phyloP scores from a whole-genome alignment of 495 filamentous ascomycete genomes.

The Neurospora sp. region DNA sequence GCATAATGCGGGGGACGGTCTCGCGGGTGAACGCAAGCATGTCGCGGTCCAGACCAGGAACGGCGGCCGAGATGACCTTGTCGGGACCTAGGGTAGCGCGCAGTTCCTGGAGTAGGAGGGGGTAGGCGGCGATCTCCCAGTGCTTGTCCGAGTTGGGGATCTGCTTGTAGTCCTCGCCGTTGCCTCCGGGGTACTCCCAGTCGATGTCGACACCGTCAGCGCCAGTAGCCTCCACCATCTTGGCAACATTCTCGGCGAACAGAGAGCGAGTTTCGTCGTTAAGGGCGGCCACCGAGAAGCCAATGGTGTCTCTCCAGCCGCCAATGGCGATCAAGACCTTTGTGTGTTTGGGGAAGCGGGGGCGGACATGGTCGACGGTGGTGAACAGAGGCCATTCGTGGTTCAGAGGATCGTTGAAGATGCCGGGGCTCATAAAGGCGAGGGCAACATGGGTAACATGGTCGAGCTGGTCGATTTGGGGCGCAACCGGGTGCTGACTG shows the following conservation, averaged over 20 bases:
- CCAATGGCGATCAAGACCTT: conserved; percentile 63
- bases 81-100: conserved; percentile 47
- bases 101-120: conserved; percentile 49
- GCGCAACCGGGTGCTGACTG: conserved; percentile 45
- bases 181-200: conserved; percentile 76
- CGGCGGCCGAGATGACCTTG: conserved; percentile 59
- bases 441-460: conserved; percentile 55
- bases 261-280: conserved; percentile 39
- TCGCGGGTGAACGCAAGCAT: conserved; percentile 64
- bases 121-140: conserved; percentile 56
- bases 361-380: conserved; percentile 43
- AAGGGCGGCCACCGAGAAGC: conserved; percentile 49
- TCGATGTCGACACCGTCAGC: conserved; percentile 66
- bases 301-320: conserved; percentile 60
- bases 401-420: conserved; percentile 46
- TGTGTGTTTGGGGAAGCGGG: conserved; percentile 47
- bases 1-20: conserved; percentile 52
- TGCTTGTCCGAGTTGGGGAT: conserved; percentile 50
- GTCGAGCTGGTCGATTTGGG: conserved; percentile 32
- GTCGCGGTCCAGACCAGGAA: conserved; percentile 55
- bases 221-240: conserved; percentile 50
- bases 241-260: conserved; percentile 56
- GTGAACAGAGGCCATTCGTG: conserved; percentile 51
- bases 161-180: conserved; percentile 65
- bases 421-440: conserved; percentile 52